phyloP scores from a whole-genome alignment of 148 eudicot genomes.

The Amaranthus cruentus region DNA sequence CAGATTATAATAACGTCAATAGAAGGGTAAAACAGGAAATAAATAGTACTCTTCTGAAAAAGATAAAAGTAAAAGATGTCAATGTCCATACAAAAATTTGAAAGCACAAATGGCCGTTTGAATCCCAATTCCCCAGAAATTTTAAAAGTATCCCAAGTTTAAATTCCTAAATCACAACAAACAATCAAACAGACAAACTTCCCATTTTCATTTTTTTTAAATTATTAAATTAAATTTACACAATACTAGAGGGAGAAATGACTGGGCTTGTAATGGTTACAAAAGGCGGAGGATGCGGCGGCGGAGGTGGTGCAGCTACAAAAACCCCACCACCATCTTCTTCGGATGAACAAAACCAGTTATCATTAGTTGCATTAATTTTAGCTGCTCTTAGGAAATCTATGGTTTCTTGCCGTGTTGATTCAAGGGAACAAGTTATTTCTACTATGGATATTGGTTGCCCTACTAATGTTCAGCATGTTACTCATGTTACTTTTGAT shows the following conservation, averaged over 20 bases:
- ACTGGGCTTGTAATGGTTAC: constrained; percentile 42
- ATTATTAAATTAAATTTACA: constrained; percentile 7
- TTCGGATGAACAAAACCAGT: constrained; percentile 30
- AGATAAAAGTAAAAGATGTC: too few relatives aligned
- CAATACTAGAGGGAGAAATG: constrained; percentile 20
- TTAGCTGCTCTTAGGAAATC: constrained; percentile 51
- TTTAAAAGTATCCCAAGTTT: background rate
- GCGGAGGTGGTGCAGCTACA: constrained; percentile 21
- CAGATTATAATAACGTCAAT: too few relatives aligned
- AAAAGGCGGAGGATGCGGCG: constrained; percentile 35
- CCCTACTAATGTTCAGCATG: constrained; percentile 88
- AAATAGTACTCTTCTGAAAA: too few relatives aligned
- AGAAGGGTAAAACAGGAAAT: too few relatives aligned
- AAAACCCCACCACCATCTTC: background rate
- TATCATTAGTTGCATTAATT: constrained; percentile 38
- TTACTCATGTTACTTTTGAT: constrained; percentile 89
- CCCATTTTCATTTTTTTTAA: background rate
- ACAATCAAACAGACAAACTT: background rate
- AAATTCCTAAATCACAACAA: background rate
- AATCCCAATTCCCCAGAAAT: constrained; percentile 1
- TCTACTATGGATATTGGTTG: constrained; percentile 88
- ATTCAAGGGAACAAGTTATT: constrained; percentile 34
- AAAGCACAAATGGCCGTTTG: constrained; percentile 16
- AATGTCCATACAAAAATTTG: too few relatives aligned
- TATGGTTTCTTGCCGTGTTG: constrained; percentile 45